Evolutionary conservation across 2,329 filamentous ascomycete species (phyloP).

Genomic region (Teratosphaeria nubilosa): DNA sequence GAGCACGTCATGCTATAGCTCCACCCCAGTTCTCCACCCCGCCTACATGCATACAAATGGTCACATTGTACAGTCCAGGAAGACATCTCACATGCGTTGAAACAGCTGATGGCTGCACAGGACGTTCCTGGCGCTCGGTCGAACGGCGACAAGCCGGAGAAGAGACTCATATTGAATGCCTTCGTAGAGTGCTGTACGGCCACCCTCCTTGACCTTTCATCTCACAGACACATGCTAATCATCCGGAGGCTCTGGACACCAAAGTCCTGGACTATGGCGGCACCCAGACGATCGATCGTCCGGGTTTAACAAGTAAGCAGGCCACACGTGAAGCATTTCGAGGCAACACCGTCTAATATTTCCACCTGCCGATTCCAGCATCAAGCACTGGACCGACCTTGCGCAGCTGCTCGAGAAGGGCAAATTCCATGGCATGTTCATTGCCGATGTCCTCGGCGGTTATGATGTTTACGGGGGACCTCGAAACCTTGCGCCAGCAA

Average conservation of each 20-base stretch:
- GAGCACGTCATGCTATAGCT: neutral
- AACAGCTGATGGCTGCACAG: neutral
- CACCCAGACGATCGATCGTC: slow-evolving; percentile 42
- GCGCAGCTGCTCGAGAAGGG: slow-evolving; percentile 53
- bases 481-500: slow-evolving; percentile 27
- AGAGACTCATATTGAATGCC: neutral
- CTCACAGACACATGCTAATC: neutral
- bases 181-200: neutral
- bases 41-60: neutral
- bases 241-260: slow-evolving; percentile 29
- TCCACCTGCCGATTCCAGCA: slow-evolving; percentile 45
- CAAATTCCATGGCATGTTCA: slow-evolving; percentile 54
- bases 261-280: slow-evolving; percentile 56
- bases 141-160: neutral
- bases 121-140: neutral
- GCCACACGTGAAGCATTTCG: neutral
- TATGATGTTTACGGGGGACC: slow-evolving; percentile 48
- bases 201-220: slow-evolving; percentile 15
- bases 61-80: neutral
- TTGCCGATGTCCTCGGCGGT: slow-evolving; percentile 56
- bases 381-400: slow-evolving; percentile 55
- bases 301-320: neutral
- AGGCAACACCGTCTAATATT: neutral
- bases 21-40: neutral
- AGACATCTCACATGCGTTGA: neutral